These are phyloP conservation scores for Betula pendula DNA, from an alignment of 306 rosid genomes.

Conservation along the genomic window DNA sequence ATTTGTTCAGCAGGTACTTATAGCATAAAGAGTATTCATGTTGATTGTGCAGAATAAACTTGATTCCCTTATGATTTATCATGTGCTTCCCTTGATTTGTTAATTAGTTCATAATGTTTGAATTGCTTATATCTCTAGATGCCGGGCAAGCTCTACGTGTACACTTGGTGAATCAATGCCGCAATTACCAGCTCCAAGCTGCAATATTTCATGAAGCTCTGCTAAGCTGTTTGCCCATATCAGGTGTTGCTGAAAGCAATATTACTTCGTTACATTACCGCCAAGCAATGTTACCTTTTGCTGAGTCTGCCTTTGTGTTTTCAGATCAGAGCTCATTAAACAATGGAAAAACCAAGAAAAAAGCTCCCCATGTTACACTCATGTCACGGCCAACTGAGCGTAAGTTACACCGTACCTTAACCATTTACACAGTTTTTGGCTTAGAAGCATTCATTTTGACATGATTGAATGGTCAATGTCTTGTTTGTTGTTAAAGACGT, in stretches of 20 bases:
- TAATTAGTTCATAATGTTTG: constrained; percentile 17
- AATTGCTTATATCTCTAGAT: constrained; percentile 43
- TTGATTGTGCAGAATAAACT: not conserved
- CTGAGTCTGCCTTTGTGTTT: constrained; percentile 29
- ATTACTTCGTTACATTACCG: not conserved
- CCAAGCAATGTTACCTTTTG: constrained; percentile 5
- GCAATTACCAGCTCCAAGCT: constrained; percentile 69
- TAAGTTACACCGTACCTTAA: constrained; percentile 44
- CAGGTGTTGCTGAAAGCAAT: constrained; percentile 49
- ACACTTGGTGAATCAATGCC: constrained; percentile 67
- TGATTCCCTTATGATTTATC: not conserved
- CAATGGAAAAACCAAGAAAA: constrained; percentile 53
- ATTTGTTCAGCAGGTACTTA: constrained; percentile 75
- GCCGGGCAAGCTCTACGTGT: constrained; percentile 54
- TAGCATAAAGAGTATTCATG: not conserved
- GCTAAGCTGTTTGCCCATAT: constrained; percentile 47
- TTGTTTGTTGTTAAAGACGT: not conserved
- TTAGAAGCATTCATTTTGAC: constrained; percentile 11
- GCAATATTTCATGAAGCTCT: constrained; percentile 82
- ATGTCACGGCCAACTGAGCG: constrained; percentile 89
- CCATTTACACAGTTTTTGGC: constrained; percentile 11
- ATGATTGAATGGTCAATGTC: constrained; percentile 6
- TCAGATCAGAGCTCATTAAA: constrained; percentile 48
- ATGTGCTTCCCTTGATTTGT: constrained; percentile 12
- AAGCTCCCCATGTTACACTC: constrained; percentile 60